Percentiles rank a stretch among this genome's conserved stretches.
Evolutionary conservation across 2,329 filamentous ascomycete genomes (phyloP).

Genomic region (Teratosphaeriaceae sp.): DNA sequence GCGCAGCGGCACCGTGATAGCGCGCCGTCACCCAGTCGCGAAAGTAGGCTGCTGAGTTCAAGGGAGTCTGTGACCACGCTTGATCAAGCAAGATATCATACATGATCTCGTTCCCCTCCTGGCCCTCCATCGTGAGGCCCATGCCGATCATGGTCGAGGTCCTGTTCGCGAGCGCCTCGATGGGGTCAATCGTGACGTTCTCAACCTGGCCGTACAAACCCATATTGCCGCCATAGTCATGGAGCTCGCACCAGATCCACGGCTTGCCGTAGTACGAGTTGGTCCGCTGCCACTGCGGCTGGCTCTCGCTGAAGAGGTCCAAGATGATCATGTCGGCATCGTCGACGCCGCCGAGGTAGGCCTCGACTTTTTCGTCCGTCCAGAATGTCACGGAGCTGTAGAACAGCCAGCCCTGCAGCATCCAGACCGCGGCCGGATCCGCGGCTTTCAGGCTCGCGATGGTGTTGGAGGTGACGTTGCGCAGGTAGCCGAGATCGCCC

Average conservation of each 20-base stretch:
- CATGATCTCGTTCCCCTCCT: slow-evolving; percentile 49
- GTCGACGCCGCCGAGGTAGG: slow-evolving; percentile 43
- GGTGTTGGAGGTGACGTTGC: slow-evolving; percentile 38
- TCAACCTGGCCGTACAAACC: slow-evolving; percentile 46
- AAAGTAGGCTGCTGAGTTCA: slow-evolving; percentile 43
- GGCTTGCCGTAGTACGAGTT: slow-evolving; percentile 46
- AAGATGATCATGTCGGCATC: slow-evolving; percentile 45
- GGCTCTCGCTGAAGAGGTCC: slow-evolving; percentile 45
- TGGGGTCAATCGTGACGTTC: slow-evolving; percentile 42
- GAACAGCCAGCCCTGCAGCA: slow-evolving; percentile 50
- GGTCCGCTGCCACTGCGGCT: slow-evolving; percentile 47
- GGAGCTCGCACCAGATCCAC: slow-evolving; percentile 50
- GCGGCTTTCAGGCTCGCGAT: slow-evolving; percentile 43
- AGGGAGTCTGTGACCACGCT: slow-evolving; percentile 40
- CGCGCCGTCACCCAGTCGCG: slow-evolving; percentile 39
- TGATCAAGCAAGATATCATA: slow-evolving; percentile 47
- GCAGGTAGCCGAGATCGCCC: slow-evolving; percentile 39
- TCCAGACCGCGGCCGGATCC: slow-evolving; percentile 44
- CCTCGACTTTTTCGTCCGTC: slow-evolving; percentile 41
- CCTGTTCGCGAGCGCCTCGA: slow-evolving; percentile 38
- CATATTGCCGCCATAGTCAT: slow-evolving; percentile 37
- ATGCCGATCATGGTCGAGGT: slow-evolving; percentile 40
- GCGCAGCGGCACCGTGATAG: slow-evolving; percentile 27
- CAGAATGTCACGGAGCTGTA: slow-evolving; percentile 39
- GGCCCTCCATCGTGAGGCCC: slow-evolving; percentile 44